phyloP scores from a whole-genome alignment of 257 asterid genomes.

The Buddleja alternifolia region DNA sequence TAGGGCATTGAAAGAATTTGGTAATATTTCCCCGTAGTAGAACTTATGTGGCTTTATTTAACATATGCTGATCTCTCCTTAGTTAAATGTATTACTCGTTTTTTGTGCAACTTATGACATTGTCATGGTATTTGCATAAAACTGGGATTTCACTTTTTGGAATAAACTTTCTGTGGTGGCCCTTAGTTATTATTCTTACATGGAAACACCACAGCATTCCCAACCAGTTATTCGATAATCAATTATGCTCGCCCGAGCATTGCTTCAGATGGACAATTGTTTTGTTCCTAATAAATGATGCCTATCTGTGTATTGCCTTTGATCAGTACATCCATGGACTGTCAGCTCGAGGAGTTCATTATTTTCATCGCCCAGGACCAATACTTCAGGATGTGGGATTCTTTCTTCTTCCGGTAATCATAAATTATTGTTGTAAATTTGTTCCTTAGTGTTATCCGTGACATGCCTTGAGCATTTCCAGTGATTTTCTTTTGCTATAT shows the following conservation, averaged over 20 bases:
- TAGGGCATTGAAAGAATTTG: background rate
- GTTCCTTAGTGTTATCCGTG: background rate
- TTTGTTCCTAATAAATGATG: conserved; percentile 1
- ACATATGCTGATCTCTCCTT: background rate
- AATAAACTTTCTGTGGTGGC: background rate
- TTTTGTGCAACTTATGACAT: too few species aligned
- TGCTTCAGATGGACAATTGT: background rate
- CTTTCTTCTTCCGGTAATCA: conserved; percentile 57
- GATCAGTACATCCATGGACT: conserved; percentile 88
- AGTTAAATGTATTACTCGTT: too few species aligned
- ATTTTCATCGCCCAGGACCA: conserved; percentile 89
- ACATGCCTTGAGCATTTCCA: background rate
- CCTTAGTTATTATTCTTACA: background rate
- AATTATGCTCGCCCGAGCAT: background rate
- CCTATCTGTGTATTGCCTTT: conserved; percentile 19
- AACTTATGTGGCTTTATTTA: conserved; percentile 10
- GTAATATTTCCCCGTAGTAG: background rate
- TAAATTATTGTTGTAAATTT: background rate
- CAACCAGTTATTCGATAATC: background rate
- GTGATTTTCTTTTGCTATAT: conserved; percentile 15
- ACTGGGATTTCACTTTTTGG: too few species aligned
- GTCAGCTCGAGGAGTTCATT: conserved; percentile 96
- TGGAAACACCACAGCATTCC: background rate
- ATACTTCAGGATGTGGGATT: conserved; percentile 86
- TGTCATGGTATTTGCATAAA: too few species aligned